These are phyloP conservation scores for Candida boleticola DNA, from an alignment of 805 yeast genomes.

Conservation along the genomic window DNA sequence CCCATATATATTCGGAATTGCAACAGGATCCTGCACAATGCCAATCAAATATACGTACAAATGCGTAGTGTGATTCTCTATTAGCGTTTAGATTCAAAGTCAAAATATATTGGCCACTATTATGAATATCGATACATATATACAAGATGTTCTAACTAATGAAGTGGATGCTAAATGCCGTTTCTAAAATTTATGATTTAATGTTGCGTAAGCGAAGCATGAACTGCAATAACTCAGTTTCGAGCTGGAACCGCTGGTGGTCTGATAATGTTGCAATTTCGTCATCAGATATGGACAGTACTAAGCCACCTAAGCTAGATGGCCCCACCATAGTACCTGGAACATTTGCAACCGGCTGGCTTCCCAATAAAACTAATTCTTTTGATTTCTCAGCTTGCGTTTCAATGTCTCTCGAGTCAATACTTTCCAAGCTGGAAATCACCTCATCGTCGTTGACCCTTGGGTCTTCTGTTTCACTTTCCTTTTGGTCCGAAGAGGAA, in stretches of 20 bases:
- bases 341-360: neutral
- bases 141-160: too few species aligned
- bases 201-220: constrained; percentile 26
- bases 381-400: too few species aligned
- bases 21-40: too few species aligned
- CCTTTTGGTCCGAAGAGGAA: neutral
- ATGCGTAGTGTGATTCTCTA: too few species aligned
- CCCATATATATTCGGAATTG: too few species aligned
- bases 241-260: constrained; percentile 24
- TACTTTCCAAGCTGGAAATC: neutral
- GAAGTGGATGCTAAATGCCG: too few species aligned
- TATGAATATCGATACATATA: too few species aligned
- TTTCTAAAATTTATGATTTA: neutral
- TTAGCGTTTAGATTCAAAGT: too few species aligned
- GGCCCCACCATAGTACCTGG: neutral
- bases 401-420: too few species aligned
- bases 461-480: neutral
- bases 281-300: constrained; percentile 3
- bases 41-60: too few species aligned
- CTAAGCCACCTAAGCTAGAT: neutral
- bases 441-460: neutral
- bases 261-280: constrained; percentile 16
- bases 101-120: too few species aligned
- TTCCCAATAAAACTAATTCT: neutral
- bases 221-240: constrained; percentile 30